Conservation (phyloP, 306 rosid genomes). For the Echinosophora koreensis region DNA sequence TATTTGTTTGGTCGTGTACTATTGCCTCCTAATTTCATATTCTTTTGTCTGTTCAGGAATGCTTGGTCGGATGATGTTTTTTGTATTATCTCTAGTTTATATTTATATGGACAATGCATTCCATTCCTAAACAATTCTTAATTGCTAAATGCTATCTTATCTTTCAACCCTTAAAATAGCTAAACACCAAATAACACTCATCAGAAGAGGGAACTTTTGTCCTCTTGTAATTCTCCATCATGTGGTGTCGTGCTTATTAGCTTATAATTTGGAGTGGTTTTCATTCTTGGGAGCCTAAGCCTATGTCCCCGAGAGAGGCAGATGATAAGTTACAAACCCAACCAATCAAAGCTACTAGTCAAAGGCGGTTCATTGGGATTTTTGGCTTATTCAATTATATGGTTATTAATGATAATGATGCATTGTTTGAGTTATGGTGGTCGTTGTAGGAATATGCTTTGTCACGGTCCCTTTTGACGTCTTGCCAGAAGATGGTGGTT, state of each 20-base stretch:
- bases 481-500: conserved; percentile 21
- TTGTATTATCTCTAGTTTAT: neutral
- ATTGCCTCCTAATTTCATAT: conserved; percentile 19
- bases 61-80: neutral
- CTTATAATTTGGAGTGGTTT: conserved; percentile 23
- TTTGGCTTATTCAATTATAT: conserved; percentile 27
- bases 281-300: conserved; percentile 12
- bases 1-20: conserved; percentile 34
- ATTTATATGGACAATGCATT: conserved; percentile 25
- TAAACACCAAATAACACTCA: neutral
- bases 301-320: conserved; percentile 25
- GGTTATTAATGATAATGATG: neutral
- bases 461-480: neutral
- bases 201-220: conserved; percentile 17
- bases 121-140: conserved; percentile 7
- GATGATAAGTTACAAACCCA: conserved; percentile 15
- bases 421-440: conserved; percentile 10
- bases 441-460: conserved; percentile 41
- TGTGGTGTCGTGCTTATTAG: conserved; percentile 17
- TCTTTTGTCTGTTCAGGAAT: conserved; percentile 28
- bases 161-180: neutral
- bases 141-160: conserved; percentile 12
- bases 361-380: conserved; percentile 34
- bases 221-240: neutral
- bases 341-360: conserved; percentile 21